phyloP scores from a whole-genome alignment of 805 yeast species.

The Cyberlindnera suaveolens region DNA sequence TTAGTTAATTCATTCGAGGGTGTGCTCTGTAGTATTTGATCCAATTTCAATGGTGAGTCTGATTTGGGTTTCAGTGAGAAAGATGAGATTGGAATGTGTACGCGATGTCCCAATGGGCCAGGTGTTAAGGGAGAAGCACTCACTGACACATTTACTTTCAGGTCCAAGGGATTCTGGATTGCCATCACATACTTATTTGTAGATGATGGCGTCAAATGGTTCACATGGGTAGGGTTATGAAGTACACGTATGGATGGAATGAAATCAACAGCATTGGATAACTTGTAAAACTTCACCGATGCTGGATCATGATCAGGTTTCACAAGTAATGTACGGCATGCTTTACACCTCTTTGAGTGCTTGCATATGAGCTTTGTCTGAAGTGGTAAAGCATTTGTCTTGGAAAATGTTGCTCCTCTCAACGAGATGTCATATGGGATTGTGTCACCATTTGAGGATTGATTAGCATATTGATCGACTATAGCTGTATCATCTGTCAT shows the following conservation, averaged over 20 bases:
- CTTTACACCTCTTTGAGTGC: constrained; percentile 22
- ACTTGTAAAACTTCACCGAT: constrained; percentile 23
- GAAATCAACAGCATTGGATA: constrained; percentile 22
- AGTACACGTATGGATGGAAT: constrained; percentile 14
- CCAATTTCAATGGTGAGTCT: constrained; percentile 14
- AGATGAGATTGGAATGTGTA: constrained; percentile 16
- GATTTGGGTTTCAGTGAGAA: constrained; percentile 14
- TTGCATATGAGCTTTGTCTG: constrained; percentile 18
- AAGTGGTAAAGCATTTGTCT: constrained; percentile 7
- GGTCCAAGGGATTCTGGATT: constrained; percentile 15
- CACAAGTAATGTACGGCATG: constrained; percentile 22
- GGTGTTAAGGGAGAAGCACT: constrained; percentile 9
- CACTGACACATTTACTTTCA: constrained; percentile 7
- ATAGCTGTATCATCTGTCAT: constrained; percentile 4
- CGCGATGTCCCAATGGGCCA: constrained; percentile 1
- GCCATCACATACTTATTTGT: constrained; percentile 4
- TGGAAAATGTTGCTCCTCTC: constrained; percentile 1
- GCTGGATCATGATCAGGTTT: constrained; percentile 23
- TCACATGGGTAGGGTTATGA: constrained; percentile 1
- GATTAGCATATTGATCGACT: not conserved
- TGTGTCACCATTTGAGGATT: not conserved
- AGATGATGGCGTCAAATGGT: not conserved
- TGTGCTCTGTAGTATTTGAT: constrained; percentile 17
- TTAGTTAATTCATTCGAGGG: constrained; percentile 27
- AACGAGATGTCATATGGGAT: constrained; percentile 4